A percentile compares a stretch with the other conserved stretches of the same genome.
Evolutionary conservation across 2,329 filamentous ascomycete genomes (phyloP).

Genomic region (Parasarocladium wereldwijsianum): DNA sequence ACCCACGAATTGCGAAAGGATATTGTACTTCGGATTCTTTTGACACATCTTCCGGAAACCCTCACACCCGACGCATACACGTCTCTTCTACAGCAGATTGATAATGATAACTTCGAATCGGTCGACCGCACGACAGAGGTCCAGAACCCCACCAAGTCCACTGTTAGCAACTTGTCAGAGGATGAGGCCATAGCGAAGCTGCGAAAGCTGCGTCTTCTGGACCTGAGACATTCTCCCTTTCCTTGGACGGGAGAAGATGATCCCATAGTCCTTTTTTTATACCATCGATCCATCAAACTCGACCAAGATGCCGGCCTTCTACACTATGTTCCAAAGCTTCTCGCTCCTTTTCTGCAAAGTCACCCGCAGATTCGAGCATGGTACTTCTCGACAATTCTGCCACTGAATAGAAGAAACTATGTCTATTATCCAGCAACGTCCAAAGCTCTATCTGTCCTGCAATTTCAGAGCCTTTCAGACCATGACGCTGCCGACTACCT

Average conservation of each 20-base stretch:
- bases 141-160: conserved; percentile 31
- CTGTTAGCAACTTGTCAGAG: conserved; percentile 44
- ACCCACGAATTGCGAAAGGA: conserved; percentile 44
- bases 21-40: conserved; percentile 54
- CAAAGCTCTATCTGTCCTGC: conserved; percentile 37
- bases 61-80: conserved; percentile 48
- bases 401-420: conserved; percentile 51
- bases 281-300: conserved; percentile 52
- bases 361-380: conserved; percentile 48
- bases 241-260: conserved; percentile 35
- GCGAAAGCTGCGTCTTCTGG: conserved; percentile 46
- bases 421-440: conserved; percentile 49
- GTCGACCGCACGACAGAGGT: conserved; percentile 18
- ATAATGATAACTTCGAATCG: conserved; percentile 26
- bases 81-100: conserved; percentile 43
- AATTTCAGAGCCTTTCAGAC: conserved; percentile 49
- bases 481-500: conserved; percentile 44
- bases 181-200: conserved; percentile 48
- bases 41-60: conserved; percentile 66
- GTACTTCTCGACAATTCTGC: conserved; percentile 55
- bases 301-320: conserved; percentile 61
- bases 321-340: conserved; percentile 48
- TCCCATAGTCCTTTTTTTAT: conserved; percentile 45
- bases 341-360: conserved; percentile 52
- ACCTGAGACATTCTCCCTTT: conserved; percentile 34